A percentile compares a stretch with the other conserved stretches of the same genome.
Evolutionary conservation across 495 filamentous ascomycete genomes (phyloP).

Genomic region (Daldinia bambusicola): DNA sequence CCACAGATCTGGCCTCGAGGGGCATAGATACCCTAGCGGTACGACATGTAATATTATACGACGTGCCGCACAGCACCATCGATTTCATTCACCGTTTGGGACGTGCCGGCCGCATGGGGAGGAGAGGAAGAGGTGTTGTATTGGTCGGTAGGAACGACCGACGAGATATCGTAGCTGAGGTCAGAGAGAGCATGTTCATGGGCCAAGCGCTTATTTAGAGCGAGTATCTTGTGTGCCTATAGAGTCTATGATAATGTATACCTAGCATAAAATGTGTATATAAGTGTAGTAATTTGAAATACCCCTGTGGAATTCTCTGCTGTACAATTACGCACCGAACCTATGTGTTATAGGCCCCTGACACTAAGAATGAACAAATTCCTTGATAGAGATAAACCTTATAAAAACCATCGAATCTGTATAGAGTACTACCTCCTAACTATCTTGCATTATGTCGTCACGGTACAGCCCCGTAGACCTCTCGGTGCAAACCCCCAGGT

Average conservation of each 20-base stretch:
- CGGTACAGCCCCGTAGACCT: no score
- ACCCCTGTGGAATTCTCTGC: not conserved
- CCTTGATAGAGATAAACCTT: no score
- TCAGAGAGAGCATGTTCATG: conserved; percentile 93
- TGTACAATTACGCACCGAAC: no score
- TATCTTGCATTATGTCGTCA: no score
- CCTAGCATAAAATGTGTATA: not conserved
- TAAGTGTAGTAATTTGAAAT: not conserved
- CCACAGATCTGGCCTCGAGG: conserved; percentile 89
- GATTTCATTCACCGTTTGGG: conserved; percentile 97
- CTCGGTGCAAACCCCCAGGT: no score
- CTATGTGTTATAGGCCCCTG: not conserved
- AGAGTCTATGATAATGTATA: not conserved
- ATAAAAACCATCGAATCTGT: no score
- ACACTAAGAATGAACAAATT: not conserved
- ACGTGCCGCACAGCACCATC: conserved; percentile 94
- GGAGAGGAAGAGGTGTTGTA: conserved; percentile 87
- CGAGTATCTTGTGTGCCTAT: conserved; percentile 1
- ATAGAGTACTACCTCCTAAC: no score
- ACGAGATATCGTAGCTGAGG: conserved; percentile 89
- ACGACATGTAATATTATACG: conserved; percentile 88
- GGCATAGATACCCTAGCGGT: conserved; percentile 97
- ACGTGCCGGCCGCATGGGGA: conserved; percentile 89
- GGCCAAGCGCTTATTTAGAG: conserved; percentile 83
- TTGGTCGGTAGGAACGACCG: conserved; percentile 89